Evolutionary conservation across 78 protist genomes (phyloP), one percentile per base, ranked within the genome.

Genomic region (Protostelium mycophagum): DNA sequence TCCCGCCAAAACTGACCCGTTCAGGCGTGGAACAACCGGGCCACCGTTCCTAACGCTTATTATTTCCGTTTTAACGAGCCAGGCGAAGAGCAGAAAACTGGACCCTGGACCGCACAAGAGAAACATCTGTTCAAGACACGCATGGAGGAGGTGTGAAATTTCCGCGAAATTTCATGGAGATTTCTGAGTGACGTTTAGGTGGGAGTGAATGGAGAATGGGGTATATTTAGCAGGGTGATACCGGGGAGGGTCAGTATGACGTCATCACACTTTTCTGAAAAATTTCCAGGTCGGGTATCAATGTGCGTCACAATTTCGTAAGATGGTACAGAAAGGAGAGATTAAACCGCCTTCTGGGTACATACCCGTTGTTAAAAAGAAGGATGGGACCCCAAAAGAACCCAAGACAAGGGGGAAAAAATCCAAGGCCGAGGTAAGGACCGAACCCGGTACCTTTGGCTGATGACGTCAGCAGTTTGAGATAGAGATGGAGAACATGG

Each of bases 171-270:
- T 51, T 16, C 16, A 25, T n/a, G n/a, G n/a, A n/a, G n/a, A n/a
- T 16, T 51, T 16, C 73, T 51, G 31, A 51, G 31, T 16, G 31
- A 25, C 73, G 31, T 25, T 51, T 16, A 95, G 84, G 1, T 85
- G 1, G 96, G 96, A 25, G 93, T 89, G 10, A 88, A 90, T 10
- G 96, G 94, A 1, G 91, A 92, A 38, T 95, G 96, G 96, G 96
- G 96, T 84, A 31, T 91, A 34, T 95, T 95, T 37, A 0, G 88
- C 1, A 88, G 83, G 92, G 35, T 29, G 35, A 95, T 95, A 10
- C 96, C 95, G 0, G 96, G 96, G 9, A 87, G 96, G 0, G 96
- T 95, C 34, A 94, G 96, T 51, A 51, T 16, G 5, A 51, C 73
- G 73, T 51, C 5, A 5, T 5, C 73, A 25, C 5, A 5, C 31